A percentile compares a stretch with the other conserved stretches of the same genome.
Evolutionary conservation across 23 red algal species (phyloP).

Genomic region (Rhodosorus marinus): DNA sequence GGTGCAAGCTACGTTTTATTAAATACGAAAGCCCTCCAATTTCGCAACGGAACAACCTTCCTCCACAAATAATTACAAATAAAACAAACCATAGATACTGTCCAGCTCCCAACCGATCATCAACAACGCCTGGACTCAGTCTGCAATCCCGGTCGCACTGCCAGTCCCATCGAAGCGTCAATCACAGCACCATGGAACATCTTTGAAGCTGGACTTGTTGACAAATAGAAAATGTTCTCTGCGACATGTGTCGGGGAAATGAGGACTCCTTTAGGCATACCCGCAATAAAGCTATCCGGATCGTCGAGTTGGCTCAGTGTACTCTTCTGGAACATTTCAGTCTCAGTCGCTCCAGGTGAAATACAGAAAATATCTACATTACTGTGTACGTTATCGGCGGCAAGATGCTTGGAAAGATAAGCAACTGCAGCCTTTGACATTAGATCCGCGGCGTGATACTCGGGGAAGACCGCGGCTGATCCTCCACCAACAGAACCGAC

Average conservation of each 20-base stretch:
- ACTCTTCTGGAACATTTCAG: constrained; percentile 40
- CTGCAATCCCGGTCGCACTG: constrained; percentile 50
- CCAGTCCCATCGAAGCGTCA: constrained; percentile 57
- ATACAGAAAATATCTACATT: constrained; percentile 42
- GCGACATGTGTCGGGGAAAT: constrained; percentile 39
- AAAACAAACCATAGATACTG: too few relatives aligned
- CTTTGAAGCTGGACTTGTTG: constrained; percentile 14
- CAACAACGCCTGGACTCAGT: constrained; percentile 8
- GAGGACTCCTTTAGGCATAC: constrained; percentile 47
- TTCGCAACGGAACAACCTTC: too few relatives aligned
- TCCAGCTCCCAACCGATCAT: too few relatives aligned
- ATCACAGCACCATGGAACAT: constrained; percentile 52
- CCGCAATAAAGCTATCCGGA: constrained; percentile 22
- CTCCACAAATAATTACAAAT: too few relatives aligned
- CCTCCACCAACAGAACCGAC: constrained; percentile 62
- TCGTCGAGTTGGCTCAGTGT: constrained; percentile 7
- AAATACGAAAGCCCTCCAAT: too few relatives aligned
- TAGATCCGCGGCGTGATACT: constrained; percentile 43
- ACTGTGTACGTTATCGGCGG: constrained; percentile 29
- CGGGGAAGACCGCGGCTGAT: constrained; percentile 50
- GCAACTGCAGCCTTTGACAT: constrained; percentile 58
- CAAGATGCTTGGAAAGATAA: constrained; percentile 60
- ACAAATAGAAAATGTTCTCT: constrained; percentile 27
- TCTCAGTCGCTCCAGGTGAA: constrained; percentile 66
- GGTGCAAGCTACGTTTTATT: too few relatives aligned